Conservation (phyloP, 257 asterid genomes). For the Solanum stenotomum region DNA sequence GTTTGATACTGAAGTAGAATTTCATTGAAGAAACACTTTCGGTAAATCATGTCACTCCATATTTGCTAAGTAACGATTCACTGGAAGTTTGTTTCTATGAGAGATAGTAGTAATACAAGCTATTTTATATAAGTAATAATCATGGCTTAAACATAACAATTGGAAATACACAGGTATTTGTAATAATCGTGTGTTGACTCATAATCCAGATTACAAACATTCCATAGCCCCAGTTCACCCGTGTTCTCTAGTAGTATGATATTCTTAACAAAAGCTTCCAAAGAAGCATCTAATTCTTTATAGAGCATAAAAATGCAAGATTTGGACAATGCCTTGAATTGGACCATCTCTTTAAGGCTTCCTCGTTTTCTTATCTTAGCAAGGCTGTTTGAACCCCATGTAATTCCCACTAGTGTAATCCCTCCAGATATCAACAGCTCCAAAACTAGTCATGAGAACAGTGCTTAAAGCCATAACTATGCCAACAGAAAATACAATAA, state of each 20-base stretch:
- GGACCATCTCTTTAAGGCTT: neutral
- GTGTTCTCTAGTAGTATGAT: neutral
- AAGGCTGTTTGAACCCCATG: slow-evolving; percentile 82
- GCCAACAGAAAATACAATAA: slow-evolving; percentile 80
- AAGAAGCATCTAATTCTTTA: neutral
- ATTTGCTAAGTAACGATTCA: neutral
- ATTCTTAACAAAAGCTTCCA: neutral
- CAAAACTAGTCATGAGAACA: slow-evolving; percentile 60
- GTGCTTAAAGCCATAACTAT: slow-evolving; percentile 79
- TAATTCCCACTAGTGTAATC: slow-evolving; percentile 51
- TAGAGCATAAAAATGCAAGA: neutral
- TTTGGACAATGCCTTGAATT: neutral
- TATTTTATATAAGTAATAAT: neutral
- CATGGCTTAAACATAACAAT: neutral
- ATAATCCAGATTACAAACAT: neutral
- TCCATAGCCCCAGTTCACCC: neutral
- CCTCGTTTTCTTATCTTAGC: slow-evolving; percentile 15
- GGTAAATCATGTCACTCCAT: neutral
- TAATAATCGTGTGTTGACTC: neutral
- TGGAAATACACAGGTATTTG: neutral
- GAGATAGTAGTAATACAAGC: neutral
- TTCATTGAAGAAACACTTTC: neutral
- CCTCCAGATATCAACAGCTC: slow-evolving; percentile 65
- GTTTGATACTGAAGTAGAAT: neutral
- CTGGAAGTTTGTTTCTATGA: neutral